A percentile compares a stretch with the other conserved stretches of the same genome.
Conservation (phyloP, 2,329 filamentous ascomycete genomes). For the Neocatenulostroma microsporum region DNA sequence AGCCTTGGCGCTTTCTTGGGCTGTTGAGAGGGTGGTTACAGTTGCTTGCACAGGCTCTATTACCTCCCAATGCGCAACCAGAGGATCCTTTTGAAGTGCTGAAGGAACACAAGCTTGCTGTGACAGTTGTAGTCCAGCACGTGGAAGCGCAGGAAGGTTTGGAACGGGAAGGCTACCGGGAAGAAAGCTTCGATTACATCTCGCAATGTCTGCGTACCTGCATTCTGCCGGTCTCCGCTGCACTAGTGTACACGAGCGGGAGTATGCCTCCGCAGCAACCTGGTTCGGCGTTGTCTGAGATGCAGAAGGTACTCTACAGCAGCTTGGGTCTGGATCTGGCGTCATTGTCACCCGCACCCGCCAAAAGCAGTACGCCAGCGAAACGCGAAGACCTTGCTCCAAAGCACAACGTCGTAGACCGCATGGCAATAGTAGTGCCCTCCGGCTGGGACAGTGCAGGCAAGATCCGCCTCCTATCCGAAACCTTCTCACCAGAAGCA, state of each 20-base stretch:
- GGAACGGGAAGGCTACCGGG: constrained; percentile 89
- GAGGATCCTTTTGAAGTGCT: constrained; percentile 71
- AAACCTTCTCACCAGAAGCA: constrained; percentile 84
- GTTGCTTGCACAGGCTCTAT: constrained; percentile 66
- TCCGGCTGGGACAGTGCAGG: constrained; percentile 99
- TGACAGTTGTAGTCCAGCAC: constrained; percentile 95
- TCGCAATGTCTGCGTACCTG: constrained; percentile 87
- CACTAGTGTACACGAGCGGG: constrained; percentile 38
- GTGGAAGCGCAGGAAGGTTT: constrained; percentile 85
- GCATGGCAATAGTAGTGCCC: constrained; percentile 90
- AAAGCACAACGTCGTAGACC: constrained; percentile 48
- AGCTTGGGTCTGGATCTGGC: constrained; percentile 52
- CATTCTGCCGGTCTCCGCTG: constrained; percentile 65
- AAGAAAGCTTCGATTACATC: constrained; percentile 93
- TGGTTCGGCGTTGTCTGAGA: constrained; percentile 23
- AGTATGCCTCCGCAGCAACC: constrained; percentile 28
- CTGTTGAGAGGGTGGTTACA: constrained; percentile 86
- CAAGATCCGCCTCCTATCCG: constrained; percentile 85
- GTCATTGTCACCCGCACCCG: constrained; percentile 17
- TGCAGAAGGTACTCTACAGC: constrained; percentile 76
- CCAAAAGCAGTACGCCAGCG: constrained; percentile 56
- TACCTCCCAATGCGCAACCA: constrained; percentile 52
- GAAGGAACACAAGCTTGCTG: constrained; percentile 80
- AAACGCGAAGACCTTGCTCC: constrained; percentile 50
- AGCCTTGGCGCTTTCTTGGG: constrained; percentile 86